These are phyloP conservation scores for Fusarium scirpi DNA, from an alignment of 2,329 filamentous ascomycete genomes.

Conservation along the genomic window DNA sequence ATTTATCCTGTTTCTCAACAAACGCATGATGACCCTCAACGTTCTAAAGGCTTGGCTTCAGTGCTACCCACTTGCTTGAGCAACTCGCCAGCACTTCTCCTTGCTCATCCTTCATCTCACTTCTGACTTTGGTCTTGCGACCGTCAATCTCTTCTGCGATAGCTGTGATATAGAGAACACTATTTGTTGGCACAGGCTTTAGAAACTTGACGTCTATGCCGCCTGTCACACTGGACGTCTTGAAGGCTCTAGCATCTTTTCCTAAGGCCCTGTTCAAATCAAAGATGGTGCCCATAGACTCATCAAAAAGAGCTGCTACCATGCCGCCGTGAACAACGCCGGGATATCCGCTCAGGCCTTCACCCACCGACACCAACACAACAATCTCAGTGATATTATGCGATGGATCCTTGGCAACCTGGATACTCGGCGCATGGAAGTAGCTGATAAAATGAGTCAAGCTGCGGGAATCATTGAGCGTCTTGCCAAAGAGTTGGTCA, in stretches of 20 bases:
- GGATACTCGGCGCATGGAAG: conserved; percentile 48
- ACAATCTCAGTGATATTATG: conserved; percentile 48
- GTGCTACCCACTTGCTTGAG: conserved; percentile 51
- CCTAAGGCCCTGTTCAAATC: conserved; percentile 53
- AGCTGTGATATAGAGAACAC: conserved; percentile 49
- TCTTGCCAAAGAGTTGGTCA: conserved; percentile 53
- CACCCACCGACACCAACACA: conserved; percentile 51
- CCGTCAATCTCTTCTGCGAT: conserved; percentile 51
- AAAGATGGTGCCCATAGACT: conserved; percentile 53
- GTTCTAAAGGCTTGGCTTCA: conserved; percentile 48
- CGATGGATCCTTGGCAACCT: conserved; percentile 40
- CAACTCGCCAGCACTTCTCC: conserved; percentile 49
- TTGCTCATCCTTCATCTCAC: conserved; percentile 48
- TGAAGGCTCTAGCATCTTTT: conserved; percentile 48
- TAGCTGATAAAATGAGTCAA: conserved; percentile 53
- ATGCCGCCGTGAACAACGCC: conserved; percentile 54
- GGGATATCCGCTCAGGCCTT: conserved; percentile 51
- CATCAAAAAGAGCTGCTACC: conserved; percentile 53
- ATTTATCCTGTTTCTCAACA: conserved; percentile 3
- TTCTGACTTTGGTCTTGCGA: conserved; percentile 50
- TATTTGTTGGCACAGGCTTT: conserved; percentile 48
- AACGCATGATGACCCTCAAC: not conserved
- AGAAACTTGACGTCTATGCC: conserved; percentile 52
- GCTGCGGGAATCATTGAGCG: conserved; percentile 47
- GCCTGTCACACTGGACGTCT: conserved; percentile 51